A percentile compares a stretch with the other conserved stretches of the same genome.
phyloP scores from a whole-genome alignment of 75 land plant genomes.

The Chamaecyparis obtusa region DNA sequence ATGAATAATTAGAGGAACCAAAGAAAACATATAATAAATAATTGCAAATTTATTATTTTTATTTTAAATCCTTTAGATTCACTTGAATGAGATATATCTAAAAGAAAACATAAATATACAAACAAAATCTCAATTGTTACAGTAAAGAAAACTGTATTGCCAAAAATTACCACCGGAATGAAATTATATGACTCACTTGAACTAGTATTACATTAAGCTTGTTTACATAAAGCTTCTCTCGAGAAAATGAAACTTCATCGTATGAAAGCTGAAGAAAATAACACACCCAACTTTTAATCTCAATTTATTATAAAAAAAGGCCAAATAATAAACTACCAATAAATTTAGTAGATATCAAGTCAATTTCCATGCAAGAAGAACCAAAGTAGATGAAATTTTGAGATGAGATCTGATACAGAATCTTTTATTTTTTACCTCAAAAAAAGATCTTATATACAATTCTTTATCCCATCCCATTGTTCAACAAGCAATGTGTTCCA shows the following conservation, averaged over 20 bases:
- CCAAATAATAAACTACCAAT: not conserved
- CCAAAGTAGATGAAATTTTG: constrained; percentile 49
- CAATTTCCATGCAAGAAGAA: not conserved
- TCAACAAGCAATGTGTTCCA: constrained; percentile 98
- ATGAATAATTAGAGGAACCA: too few relatives aligned
- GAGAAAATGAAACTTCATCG: constrained; percentile 81
- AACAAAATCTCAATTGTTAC: not conserved
- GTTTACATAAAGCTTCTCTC: constrained; percentile 86
- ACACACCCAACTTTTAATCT: not conserved
- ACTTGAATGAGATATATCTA: too few relatives aligned
- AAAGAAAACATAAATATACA: not conserved
- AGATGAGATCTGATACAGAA: constrained; percentile 83
- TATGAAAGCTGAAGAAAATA: constrained; percentile 71
- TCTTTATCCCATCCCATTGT: constrained; percentile 96
- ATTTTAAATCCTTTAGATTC: too few relatives aligned
- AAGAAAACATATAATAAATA: too few relatives aligned
- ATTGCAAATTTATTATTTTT: too few relatives aligned
- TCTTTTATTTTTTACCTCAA: constrained; percentile 54
- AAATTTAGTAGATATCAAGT: not conserved
- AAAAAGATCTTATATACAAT: constrained; percentile 94
- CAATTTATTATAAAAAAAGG: not conserved
- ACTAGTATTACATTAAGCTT: constrained; percentile 94
- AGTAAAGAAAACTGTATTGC: constrained; percentile 1
- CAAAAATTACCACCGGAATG: not conserved
- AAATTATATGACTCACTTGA: constrained; percentile 48